Evolutionary conservation across 2,329 filamentous ascomycete genomes (phyloP).

Genomic region (Neospermospora avenae): DNA sequence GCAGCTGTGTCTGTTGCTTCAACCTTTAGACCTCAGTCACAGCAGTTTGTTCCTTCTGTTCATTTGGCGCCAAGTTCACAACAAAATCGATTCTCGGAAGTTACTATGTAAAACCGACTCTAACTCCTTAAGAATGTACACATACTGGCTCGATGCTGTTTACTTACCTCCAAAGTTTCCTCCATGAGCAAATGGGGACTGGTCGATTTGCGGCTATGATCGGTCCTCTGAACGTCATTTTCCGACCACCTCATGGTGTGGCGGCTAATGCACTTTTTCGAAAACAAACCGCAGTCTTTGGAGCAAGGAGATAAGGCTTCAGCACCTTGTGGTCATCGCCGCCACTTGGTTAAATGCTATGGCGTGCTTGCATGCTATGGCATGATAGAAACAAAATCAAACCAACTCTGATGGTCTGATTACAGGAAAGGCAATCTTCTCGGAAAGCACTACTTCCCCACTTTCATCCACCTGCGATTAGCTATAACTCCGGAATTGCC

Average conservation of each 20-base stretch:
- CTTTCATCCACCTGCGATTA: slow-evolving; percentile 76
- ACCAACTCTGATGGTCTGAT: slow-evolving; percentile 75
- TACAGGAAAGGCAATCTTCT: slow-evolving; percentile 73
- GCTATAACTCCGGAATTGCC: slow-evolving; percentile 69
- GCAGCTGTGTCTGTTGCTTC: slow-evolving; percentile 45
- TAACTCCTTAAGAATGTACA: background rate
- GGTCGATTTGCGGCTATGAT: slow-evolving; percentile 70
- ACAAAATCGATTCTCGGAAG: slow-evolving; percentile 58
- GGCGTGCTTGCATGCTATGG: slow-evolving; percentile 64
- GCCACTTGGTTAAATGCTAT: slow-evolving; percentile 61
- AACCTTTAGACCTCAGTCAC: slow-evolving; percentile 55
- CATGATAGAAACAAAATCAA: slow-evolving; percentile 55
- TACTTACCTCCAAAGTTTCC: slow-evolving; percentile 53
- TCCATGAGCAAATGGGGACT: slow-evolving; percentile 51
- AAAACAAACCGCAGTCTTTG: slow-evolving; percentile 48
- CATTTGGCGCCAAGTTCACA: slow-evolving; percentile 60
- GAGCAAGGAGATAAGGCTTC: slow-evolving; percentile 62
- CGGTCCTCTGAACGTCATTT: slow-evolving; percentile 68
- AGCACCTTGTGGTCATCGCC: slow-evolving; percentile 51
- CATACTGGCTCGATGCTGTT: background rate
- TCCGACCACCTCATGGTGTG: slow-evolving; percentile 63
- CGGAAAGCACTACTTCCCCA: slow-evolving; percentile 85
- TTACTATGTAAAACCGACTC: slow-evolving; percentile 36
- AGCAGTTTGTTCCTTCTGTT: slow-evolving; percentile 57
- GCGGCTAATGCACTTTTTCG: slow-evolving; percentile 43